Percentiles rank a stretch among this genome's conserved stretches.
phyloP scores from a whole-genome alignment of 441 rosid genomes.

The Brassica balearica region DNA sequence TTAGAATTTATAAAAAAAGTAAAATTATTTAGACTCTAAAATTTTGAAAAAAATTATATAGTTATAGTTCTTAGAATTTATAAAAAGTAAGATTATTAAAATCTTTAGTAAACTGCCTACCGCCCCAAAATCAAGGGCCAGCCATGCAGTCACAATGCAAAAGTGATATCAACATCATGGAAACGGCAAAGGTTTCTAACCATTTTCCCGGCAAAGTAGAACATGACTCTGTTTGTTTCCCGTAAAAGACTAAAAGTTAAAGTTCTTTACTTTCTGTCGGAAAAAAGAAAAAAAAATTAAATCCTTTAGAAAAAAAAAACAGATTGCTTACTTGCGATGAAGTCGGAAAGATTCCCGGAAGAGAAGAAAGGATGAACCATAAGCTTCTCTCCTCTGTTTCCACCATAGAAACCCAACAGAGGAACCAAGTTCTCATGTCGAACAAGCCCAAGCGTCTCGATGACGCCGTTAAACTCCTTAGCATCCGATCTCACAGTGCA shows the following conservation, averaged over 20 bases:
- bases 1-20: too few relatives aligned
- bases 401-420: conserved; percentile 83
- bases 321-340: conserved; percentile 48
- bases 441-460: conserved; percentile 62
- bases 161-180: background rate
- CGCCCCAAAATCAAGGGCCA: too few relatives aligned
- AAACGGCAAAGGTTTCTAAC: background rate
- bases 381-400: conserved; percentile 91
- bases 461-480: conserved; percentile 55
- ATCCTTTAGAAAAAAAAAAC: background rate
- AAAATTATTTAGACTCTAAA: too few relatives aligned
- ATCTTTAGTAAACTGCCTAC: too few relatives aligned
- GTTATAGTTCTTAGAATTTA: too few relatives aligned
- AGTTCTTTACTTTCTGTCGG: conserved; percentile 34
- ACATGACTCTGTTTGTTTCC: background rate
- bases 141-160: background rate
- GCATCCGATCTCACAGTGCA: conserved; percentile 55
- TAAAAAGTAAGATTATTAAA: too few relatives aligned
- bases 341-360: conserved; percentile 65
- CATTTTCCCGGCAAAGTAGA: conserved; percentile 16
- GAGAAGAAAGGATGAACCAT: conserved; percentile 75
- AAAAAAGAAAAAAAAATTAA: background rate
- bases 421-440: conserved; percentile 87
- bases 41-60: too few relatives aligned
- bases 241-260: background rate